Evolutionary conservation across 805 yeast species (phyloP).

Genomic region (Lipomyces orientalis): DNA sequence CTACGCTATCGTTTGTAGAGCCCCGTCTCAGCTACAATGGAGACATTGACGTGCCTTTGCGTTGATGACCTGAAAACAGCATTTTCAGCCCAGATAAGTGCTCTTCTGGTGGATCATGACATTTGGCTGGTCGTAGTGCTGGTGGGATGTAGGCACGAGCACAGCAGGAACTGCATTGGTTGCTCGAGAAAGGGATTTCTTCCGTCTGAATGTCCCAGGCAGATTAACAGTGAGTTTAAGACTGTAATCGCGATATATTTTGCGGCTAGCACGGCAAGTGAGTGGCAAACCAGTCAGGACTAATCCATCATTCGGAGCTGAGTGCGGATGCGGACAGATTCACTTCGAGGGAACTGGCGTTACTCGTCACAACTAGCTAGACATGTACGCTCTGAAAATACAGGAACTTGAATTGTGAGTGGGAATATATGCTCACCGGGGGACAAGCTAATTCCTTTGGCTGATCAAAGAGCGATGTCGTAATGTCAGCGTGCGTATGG

Average conservation of each 20-base stretch:
- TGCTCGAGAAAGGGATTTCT: constrained; percentile 3
- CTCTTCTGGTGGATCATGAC: constrained; percentile 21
- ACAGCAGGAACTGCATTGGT: constrained; percentile 7
- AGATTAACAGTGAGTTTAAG: constrained; percentile 10
- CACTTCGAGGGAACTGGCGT: neutral
- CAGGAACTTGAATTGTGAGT: constrained; percentile 12
- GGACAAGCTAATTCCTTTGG: constrained; percentile 2
- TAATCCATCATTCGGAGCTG: constrained; percentile 1
- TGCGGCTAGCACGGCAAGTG: neutral
- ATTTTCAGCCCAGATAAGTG: constrained; percentile 15
- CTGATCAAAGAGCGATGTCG: neutral
- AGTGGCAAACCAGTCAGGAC: constrained; percentile 15
- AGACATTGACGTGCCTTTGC: constrained; percentile 17
- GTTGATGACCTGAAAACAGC: constrained; percentile 17
- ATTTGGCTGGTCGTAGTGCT: constrained; percentile 5
- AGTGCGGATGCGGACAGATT: neutral
- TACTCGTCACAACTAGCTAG: neutral
- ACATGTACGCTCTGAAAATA: constrained; percentile 16
- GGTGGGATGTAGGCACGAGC: neutral
- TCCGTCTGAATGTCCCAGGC: constrained; percentile 14
- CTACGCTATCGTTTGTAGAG: constrained; percentile 5
- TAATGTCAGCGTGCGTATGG: constrained; percentile 15
- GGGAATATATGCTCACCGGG: constrained; percentile 5
- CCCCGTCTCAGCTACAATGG: neutral
- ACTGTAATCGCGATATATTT: constrained; percentile 15